These are phyloP conservation scores for Haberlea rhodopensis DNA, from an alignment of 257 asterid species.

Conservation along the genomic window DNA sequence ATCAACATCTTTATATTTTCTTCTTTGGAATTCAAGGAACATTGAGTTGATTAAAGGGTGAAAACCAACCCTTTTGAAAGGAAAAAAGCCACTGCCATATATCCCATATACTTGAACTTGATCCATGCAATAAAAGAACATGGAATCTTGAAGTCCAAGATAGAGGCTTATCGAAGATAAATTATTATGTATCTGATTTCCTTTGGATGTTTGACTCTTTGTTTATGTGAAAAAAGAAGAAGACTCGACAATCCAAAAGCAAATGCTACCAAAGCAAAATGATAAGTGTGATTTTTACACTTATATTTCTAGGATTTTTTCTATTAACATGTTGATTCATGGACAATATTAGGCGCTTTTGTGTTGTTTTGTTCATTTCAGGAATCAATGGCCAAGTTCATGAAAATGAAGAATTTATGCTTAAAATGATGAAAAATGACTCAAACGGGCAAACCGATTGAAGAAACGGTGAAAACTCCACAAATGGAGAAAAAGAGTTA, in stretches of 20 bases:
- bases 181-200: conserved; percentile 24
- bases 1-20: conserved; percentile 38
- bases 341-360: no score
- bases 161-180: conserved; percentile 22
- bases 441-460: no score
- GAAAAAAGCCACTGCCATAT: conserved; percentile 38
- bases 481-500: no score
- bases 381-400: no score
- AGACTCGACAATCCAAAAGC: conserved; percentile 20
- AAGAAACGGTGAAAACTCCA: no score
- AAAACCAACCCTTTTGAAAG: conserved; percentile 36
- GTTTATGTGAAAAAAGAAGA: conserved; percentile 21
- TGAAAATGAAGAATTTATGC: no score
- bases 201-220: conserved; percentile 28
- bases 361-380: no score
- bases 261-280: conserved; percentile 40
- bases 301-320: no score
- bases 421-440: no score
- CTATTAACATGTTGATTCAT: no score
- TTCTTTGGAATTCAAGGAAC: conserved; percentile 21
- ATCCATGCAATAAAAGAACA: conserved; percentile 36
- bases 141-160: conserved; percentile 30
- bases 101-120: conserved; percentile 44
- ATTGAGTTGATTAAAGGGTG: conserved; percentile 25
- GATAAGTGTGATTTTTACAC: no score